phyloP scores from a whole-genome alignment of 305 asterid species.

The Euphrasia arctica region DNA sequence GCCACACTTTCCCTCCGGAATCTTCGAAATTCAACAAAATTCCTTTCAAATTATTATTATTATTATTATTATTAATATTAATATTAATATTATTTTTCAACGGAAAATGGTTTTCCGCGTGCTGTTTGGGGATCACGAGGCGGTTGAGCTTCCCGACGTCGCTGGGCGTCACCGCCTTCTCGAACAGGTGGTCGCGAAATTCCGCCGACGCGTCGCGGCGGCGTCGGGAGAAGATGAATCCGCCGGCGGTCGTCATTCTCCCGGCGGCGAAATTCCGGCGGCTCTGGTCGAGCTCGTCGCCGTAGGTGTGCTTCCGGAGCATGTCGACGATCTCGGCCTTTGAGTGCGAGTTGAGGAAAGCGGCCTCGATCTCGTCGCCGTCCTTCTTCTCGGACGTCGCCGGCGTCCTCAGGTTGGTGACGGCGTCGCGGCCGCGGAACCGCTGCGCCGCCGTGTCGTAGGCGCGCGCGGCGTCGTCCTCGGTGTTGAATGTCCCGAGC shows the following conservation, averaged over 20 bases:
- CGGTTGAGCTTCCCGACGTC: constrained; percentile 85
- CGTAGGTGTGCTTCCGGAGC: constrained; percentile 78
- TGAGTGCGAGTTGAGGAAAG: constrained; percentile 62
- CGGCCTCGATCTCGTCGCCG: constrained; percentile 41
- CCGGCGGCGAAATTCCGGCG: constrained; percentile 35
- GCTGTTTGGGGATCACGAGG: constrained; percentile 80
- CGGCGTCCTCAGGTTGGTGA: constrained; percentile 60
- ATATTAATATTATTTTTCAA: constrained; percentile 28
- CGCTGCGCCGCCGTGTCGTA: constrained; percentile 81
- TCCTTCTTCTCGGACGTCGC: constrained; percentile 22
- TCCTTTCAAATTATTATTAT: constrained; percentile 49
- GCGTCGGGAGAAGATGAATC: constrained; percentile 21
- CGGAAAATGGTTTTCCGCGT: constrained; percentile 82
- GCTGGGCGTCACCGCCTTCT: constrained; percentile 86
- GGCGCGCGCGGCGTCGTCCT: constrained; percentile 73
- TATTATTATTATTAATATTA: not conserved
- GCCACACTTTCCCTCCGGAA: constrained; percentile 67
- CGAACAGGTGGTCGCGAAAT: constrained; percentile 65
- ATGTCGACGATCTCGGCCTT: constrained; percentile 84
- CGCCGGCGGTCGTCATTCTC: constrained; percentile 11
- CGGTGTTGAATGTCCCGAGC: constrained; percentile 88
- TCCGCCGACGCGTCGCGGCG: constrained; percentile 23
- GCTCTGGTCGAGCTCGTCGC: constrained; percentile 74
- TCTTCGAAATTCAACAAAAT: constrained; percentile 69
- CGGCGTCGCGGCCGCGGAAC: constrained; percentile 93